A percentile compares a stretch with the other conserved stretches of the same genome.
phyloP scores from a whole-genome alignment of 345 rosid genomes.

The Salix caprea region DNA sequence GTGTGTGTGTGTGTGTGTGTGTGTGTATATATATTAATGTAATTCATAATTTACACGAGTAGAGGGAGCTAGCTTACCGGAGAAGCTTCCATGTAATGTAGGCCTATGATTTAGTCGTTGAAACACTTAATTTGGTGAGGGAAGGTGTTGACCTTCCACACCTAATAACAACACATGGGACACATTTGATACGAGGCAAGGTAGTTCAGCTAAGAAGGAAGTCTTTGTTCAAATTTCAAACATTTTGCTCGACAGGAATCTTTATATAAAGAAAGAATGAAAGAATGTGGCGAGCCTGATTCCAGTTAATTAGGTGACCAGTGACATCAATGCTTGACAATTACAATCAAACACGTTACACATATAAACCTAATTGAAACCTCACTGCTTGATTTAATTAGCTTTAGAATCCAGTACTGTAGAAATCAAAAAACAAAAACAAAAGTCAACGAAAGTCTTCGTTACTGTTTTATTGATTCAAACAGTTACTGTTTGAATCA shows the following conservation, averaged over 20 bases:
- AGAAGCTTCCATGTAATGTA: conserved; percentile 2
- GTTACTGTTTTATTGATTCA: too few species aligned
- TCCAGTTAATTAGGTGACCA: background rate
- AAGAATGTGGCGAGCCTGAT: background rate
- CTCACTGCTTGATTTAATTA: background rate
- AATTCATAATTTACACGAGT: background rate
- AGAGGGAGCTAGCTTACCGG: background rate
- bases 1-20: too few species aligned
- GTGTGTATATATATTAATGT: background rate
- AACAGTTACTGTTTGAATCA: too few species aligned
- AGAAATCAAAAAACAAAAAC: too few species aligned
- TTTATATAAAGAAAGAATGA: background rate
- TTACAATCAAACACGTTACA: background rate
- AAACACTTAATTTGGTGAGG: background rate
- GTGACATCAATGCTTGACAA: background rate
- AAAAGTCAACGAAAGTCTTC: too few species aligned
- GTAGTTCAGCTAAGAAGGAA: conserved; percentile 49
- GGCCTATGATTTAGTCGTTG: conserved; percentile 6
- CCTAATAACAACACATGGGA: conserved; percentile 29
- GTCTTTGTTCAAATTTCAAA: background rate
- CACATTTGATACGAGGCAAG: background rate
- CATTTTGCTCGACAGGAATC: background rate
- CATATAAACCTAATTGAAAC: background rate
- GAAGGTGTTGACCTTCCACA: conserved; percentile 44
- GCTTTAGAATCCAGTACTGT: background rate